These are phyloP conservation scores for Suillus tomentosus DNA, from an alignment of 768 basidiomycete genomes.

Conservation along the genomic window DNA sequence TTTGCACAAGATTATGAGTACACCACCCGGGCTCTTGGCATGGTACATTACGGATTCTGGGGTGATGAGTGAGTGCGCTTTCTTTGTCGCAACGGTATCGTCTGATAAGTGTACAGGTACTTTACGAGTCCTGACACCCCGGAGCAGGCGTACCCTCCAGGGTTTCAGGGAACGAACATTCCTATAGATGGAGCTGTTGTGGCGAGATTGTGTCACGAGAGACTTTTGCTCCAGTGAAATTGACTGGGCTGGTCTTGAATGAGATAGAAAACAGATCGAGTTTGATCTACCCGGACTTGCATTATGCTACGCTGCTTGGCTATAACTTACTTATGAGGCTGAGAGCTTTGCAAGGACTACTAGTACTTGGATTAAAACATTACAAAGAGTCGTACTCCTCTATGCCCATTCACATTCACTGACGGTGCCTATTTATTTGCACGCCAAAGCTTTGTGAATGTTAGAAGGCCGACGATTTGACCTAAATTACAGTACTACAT, in stretches of 20 bases:
- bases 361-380: background rate
- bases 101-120: slow-evolving; percentile 40
- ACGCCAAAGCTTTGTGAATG: no score
- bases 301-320: background rate
- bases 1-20: slow-evolving; percentile 88
- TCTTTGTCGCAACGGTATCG: background rate
- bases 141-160: slow-evolving; percentile 71
- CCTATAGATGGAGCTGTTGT: slow-evolving; percentile 77
- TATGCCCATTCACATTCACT: background rate
- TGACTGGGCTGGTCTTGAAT: background rate
- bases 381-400: background rate
- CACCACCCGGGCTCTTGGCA: slow-evolving; percentile 78
- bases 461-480: no score
- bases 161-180: slow-evolving; percentile 88
- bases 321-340: background rate
- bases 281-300: background rate
- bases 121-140: slow-evolving; percentile 79
- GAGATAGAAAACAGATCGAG: background rate
- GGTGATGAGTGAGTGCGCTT: slow-evolving; percentile 51
- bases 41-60: slow-evolving; percentile 88
- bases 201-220: slow-evolving; percentile 57
- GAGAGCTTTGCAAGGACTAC: background rate
- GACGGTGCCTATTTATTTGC: background rate
- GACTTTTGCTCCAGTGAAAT: slow-evolving; percentile 34
- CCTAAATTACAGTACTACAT: no score